Evolutionary conservation across 768 basidiomycete genomes (phyloP).

Genomic region (Lentinula edodes): DNA sequence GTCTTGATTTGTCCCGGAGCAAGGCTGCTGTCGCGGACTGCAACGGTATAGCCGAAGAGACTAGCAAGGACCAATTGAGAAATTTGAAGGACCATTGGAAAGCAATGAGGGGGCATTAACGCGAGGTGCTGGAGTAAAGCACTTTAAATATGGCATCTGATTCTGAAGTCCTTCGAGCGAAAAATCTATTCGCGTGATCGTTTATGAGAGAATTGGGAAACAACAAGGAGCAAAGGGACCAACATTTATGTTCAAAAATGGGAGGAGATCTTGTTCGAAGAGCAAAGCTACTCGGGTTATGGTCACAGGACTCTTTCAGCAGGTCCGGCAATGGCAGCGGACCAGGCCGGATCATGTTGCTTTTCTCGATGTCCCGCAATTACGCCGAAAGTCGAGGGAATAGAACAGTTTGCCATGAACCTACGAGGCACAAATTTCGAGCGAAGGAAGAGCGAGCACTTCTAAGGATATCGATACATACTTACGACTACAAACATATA

Average conservation of each 20-base stretch:
- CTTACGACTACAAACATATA: too few relatives aligned
- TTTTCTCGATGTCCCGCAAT: background rate
- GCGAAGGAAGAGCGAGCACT: too few relatives aligned
- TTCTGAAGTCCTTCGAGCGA: background rate
- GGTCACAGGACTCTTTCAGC: background rate
- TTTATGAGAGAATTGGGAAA: background rate
- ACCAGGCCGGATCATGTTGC: background rate
- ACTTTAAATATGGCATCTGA: background rate
- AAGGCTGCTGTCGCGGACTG: background rate
- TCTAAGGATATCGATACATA: too few relatives aligned
- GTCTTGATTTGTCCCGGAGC: slow-evolving; percentile 30
- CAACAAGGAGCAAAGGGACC: background rate
- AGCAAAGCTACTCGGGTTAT: background rate
- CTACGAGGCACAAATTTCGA: too few relatives aligned
- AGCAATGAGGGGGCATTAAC: background rate
- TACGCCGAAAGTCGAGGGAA: background rate
- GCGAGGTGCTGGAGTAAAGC: background rate
- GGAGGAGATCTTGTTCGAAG: background rate
- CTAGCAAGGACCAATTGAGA: background rate
- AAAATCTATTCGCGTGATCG: background rate
- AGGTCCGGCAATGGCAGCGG: background rate
- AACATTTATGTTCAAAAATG: too few relatives aligned
- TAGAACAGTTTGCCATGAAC: background rate
- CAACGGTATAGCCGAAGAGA: background rate
- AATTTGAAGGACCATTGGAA: background rate